These are phyloP conservation scores for Cajanus cajan DNA, from an alignment of 306 rosid genomes.

Conservation along the genomic window DNA sequence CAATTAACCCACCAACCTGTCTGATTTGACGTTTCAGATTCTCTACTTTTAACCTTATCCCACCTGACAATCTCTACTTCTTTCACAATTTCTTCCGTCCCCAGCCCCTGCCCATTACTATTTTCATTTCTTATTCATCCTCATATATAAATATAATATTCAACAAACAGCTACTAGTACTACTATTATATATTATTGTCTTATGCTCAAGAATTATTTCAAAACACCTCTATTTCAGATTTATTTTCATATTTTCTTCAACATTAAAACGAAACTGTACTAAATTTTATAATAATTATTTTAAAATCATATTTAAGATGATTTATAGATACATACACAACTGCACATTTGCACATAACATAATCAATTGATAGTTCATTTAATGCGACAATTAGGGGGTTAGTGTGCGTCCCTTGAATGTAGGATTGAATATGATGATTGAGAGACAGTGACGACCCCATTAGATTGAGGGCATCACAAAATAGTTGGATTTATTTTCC, in stretches of 20 bases:
- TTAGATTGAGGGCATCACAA: slow-evolving; percentile 34
- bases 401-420: slow-evolving; percentile 18
- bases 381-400: background rate
- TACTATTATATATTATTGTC: no score
- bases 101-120: background rate
- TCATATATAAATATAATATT: background rate
- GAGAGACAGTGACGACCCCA: slow-evolving; percentile 28
- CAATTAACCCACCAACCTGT: slow-evolving; percentile 46
- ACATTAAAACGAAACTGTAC: no score
- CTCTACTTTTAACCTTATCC: slow-evolving; percentile 53
- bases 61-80: slow-evolving; percentile 20
- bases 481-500: slow-evolving; percentile 21
- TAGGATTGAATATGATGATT: slow-evolving; percentile 28
- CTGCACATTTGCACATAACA: background rate
- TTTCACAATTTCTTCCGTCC: background rate
- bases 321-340: background rate
- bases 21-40: slow-evolving; percentile 98
- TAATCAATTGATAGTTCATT: background rate
- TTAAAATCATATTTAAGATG: no score
- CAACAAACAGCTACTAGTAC: no score
- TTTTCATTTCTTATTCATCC: background rate
- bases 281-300: no score
- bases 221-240: no score
- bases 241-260: no score
- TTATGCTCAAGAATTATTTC: no score